Evolutionary conservation across 2,329 filamentous ascomycete genomes (phyloP), one percentile per base, ranked within the genome.

Genomic region (Alternaria postmessia): DNA sequence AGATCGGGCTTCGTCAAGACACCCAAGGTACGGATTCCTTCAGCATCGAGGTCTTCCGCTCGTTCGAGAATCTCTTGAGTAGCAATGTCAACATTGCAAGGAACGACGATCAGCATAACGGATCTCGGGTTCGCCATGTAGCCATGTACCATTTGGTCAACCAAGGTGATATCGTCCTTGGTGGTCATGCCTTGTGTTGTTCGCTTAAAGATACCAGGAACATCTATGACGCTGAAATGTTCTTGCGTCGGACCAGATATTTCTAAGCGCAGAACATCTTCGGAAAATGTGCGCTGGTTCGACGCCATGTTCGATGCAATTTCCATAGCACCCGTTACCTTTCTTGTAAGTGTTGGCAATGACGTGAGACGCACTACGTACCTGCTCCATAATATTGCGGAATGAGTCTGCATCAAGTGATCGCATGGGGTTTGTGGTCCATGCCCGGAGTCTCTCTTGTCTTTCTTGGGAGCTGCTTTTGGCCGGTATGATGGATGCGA

Each of bases 1-100:
- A 38, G 16, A 8, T 38, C 36, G 6, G 75, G 75, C 64, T 79
- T 80, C 1, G 78, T 80, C 16, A 80, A 51, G 2, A 80, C 69
- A 14, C 78, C 78, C 20, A 80, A 57, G 6, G 78, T 80, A 7
- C 78, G 63, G 8, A 66, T 54, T 5, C 76, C 76, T 1, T 65
- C 34, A 6, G 57, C 52, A 59, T 82, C 80, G 11, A 63, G 60
- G 7, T 75, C 63, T 8, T 74, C 54, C 5, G 46, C 39, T 20
- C 54, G 46, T 44, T 36, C 46, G 28, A 60, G 43, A 14, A 57
- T 42, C 42, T 58, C 28, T 30, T 66, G 52, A 16, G 34, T 52
- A 6, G 57, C 41, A 28, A 83, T 73, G 52, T 86, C 82, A 4
- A 79, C 76, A 28, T 69, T 70, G 3, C 59, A 41, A 4, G 64